Conservation (phyloP, 2,329 filamentous ascomycete species). For the Fonsecaea erecta region DNA sequence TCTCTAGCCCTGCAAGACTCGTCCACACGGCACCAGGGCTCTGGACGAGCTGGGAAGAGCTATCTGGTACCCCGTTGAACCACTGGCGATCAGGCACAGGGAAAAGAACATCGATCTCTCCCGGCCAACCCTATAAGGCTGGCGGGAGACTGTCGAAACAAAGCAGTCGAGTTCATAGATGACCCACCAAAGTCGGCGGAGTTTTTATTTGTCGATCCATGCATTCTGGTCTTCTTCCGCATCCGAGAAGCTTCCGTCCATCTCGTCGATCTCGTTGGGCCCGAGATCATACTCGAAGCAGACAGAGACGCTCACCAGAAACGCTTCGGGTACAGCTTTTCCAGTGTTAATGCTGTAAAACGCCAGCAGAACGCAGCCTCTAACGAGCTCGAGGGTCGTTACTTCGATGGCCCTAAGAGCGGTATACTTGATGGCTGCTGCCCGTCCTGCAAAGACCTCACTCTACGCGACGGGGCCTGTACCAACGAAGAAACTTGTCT, state of each 20-base stretch:
- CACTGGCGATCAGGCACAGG: slow-evolving; percentile 25
- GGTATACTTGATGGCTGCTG: slow-evolving; percentile 16
- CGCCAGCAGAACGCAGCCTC: slow-evolving; percentile 22
- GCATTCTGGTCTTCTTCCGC: neutral
- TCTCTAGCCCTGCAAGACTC: slow-evolving; percentile 19
- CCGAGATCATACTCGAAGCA: slow-evolving; percentile 87
- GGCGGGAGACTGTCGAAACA: slow-evolving; percentile 19
- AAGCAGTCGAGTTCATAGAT: slow-evolving; percentile 27
- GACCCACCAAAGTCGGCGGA: slow-evolving; percentile 22
- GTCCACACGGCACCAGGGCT: slow-evolving; percentile 18
- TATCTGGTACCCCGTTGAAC: slow-evolving; percentile 5
- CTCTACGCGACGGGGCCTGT: neutral
- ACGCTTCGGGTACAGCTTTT: slow-evolving; percentile 61
- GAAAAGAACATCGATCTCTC: slow-evolving; percentile 19
- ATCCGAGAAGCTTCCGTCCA: neutral
- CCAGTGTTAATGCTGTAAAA: slow-evolving; percentile 18
- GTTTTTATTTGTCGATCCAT: slow-evolving; percentile 22
- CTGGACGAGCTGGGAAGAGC: slow-evolving; percentile 9
- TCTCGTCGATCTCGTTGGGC: slow-evolving; percentile 81
- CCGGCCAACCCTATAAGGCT: slow-evolving; percentile 22
- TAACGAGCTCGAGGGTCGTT: slow-evolving; percentile 12
- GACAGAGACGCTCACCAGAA: slow-evolving; percentile 91
- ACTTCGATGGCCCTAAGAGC: slow-evolving; percentile 15
- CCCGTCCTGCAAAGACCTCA: neutral
- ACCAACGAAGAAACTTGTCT: neutral